phyloP scores from a whole-genome alignment of 2,329 filamentous ascomycete genomes.

The Lachnellula arida region DNA sequence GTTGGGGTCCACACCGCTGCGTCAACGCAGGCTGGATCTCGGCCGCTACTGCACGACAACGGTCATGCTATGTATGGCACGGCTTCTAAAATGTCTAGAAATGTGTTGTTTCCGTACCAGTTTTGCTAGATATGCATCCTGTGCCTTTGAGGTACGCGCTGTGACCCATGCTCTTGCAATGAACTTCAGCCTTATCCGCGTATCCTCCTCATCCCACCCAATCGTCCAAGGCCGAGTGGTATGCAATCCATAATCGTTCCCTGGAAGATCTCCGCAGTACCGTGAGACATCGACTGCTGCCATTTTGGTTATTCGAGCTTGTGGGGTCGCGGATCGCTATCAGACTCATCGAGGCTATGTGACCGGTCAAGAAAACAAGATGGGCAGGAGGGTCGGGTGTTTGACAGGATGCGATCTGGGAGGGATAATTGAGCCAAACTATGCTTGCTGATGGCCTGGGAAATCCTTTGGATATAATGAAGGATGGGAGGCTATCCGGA shows the following conservation, averaged over 20 bases:
- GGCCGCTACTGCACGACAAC: slow-evolving; percentile 32
- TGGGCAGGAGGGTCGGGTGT: slow-evolving; percentile 1
- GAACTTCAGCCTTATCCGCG: slow-evolving; percentile 33
- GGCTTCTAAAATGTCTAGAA: slow-evolving; percentile 13
- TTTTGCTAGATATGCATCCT: slow-evolving; percentile 18
- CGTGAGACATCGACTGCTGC: slow-evolving; percentile 40
- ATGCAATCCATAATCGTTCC: slow-evolving; percentile 38
- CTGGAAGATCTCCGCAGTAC: slow-evolving; percentile 36
- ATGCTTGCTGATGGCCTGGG: neutral
- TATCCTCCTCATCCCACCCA: slow-evolving; percentile 40
- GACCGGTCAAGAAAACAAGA: slow-evolving; percentile 6
- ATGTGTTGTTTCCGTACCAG: slow-evolving; percentile 28
- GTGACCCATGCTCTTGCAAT: slow-evolving; percentile 33
- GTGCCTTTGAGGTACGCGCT: slow-evolving; percentile 17
- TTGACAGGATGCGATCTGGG: neutral
- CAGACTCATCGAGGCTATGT: slow-evolving; percentile 34
- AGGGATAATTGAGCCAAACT: neutral
- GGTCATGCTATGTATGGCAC: slow-evolving; percentile 15
- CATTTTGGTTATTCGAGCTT: slow-evolving; percentile 37
- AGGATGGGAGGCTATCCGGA: slow-evolving; percentile 7
- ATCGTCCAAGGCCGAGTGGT: slow-evolving; percentile 39
- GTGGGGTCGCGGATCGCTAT: slow-evolving; percentile 26
- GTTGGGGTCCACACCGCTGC: slow-evolving; percentile 29
- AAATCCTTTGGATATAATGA: neutral
- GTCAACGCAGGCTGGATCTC: slow-evolving; percentile 16